Base-by-base conservation (phyloP, 2,329 filamentous ascomycete genomes). In the Xylaria sp. region DNA sequence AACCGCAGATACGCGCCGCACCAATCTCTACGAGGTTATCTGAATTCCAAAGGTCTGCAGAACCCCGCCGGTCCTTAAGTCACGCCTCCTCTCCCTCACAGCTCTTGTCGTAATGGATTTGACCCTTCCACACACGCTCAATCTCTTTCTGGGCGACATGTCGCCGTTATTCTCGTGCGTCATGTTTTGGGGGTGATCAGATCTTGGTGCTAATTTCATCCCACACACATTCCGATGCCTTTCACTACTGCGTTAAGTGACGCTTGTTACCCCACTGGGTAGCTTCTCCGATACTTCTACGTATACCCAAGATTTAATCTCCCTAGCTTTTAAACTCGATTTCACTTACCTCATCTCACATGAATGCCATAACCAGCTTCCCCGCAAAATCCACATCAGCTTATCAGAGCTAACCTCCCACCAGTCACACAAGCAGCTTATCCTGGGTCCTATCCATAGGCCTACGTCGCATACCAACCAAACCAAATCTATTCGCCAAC, bases 321-420 rank as follows among this genome's bases (percentile, higher is more conserved):
- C 48, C 63, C 32, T 39, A 51, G 60, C 64, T 52, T 68, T 66
- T 59, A 23, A 48, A 48, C 18, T 63, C 58, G 28, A 46, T 55
- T 39, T 57, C 37, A 25, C 58, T 71, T 70, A 68, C 68, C 63
- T 72, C 70, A 70, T 70, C 66, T 70, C 73, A 75, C 74, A 72
- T 74, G 65, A 70, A 69, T 68, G 57, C 60, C 68, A 63, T 67
- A 72, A 60, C 70, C 68, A 68, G 63, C 72, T 76, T 75, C 75
- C 76, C 75, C 76, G 73, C 75, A 73, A 71, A 71, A 71, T 64
- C 69, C 72, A 70, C 55, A 64, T 51, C 46, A 74, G 72, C 74
- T 77, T 75, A 78, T 77, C 76, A 78, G 71, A 77, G 74, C 76
- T 78, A 75, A 78, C 75, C 59, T 72, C 63, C 71, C 70, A 74